phyloP scores from a whole-genome alignment of 352 stramenopile genomes.

The Albugo candida region DNA sequence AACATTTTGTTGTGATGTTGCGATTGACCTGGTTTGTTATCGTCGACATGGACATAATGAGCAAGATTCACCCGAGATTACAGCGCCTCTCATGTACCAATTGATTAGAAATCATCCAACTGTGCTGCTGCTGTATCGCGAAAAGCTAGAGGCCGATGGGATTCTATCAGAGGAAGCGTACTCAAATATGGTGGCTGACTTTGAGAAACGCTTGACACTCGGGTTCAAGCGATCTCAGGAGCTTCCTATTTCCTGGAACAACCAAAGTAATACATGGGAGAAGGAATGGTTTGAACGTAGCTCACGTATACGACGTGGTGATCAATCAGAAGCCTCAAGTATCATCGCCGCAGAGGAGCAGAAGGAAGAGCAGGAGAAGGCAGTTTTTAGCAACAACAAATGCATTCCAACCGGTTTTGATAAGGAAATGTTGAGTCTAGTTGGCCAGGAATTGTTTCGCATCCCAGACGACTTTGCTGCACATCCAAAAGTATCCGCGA shows the following conservation, averaged over 20 bases:
- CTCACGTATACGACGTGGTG: too few species aligned
- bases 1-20: slow-evolving; percentile 91
- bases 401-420: slow-evolving; percentile 39
- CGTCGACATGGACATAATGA: slow-evolving; percentile 98
- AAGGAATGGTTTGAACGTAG: slow-evolving; percentile 26
- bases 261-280: slow-evolving; percentile 45
- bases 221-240: slow-evolving; percentile 60
- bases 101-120: slow-evolving; percentile 76
- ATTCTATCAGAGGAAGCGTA: slow-evolving; percentile 27
- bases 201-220: slow-evolving; percentile 35
- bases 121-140: slow-evolving; percentile 52
- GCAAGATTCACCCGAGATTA: slow-evolving; percentile 79
- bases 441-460: slow-evolving; percentile 57
- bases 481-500: slow-evolving; percentile 69
- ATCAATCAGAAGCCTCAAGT: slow-evolving; percentile 1
- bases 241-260: slow-evolving; percentile 58
- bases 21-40: slow-evolving; percentile 98
- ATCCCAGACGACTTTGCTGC: slow-evolving; percentile 66
- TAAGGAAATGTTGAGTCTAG: slow-evolving; percentile 38
- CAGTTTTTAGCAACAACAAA: neutral
- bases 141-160: slow-evolving; percentile 41
- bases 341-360: slow-evolving; percentile 1
- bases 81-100: slow-evolving; percentile 78
- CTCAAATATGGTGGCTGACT: slow-evolving; percentile 26
- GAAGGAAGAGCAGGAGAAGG: neutral